Base-by-base conservation (phyloP, 495 filamentous ascomycete genomes). In the Hypoxylon trugodes region DNA sequence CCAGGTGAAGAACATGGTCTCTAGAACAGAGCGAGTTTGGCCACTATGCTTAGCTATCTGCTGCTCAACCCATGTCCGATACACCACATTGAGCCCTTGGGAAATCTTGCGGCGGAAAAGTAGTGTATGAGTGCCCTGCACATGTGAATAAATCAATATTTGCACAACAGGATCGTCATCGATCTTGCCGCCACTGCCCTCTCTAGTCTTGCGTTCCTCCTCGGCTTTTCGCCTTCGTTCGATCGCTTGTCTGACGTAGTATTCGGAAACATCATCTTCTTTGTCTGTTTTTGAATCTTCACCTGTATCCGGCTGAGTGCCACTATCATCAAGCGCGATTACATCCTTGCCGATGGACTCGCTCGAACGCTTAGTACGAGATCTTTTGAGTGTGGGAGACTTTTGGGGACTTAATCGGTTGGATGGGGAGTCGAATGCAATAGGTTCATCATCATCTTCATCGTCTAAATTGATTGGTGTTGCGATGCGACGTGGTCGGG, bases 1-100 rank as follows among this genome's bases (percentile, higher is more conserved):
- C 89, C 92, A 96, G 2, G 90, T 94, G 12, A 97, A 73, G 64
- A 92, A 90, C 6, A 97, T 76, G 5, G 76, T 69, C 18, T 73
- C 72, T 1, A 66, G 56, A 6, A 54, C 35, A 2, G 62, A 19
- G 6, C 69, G 66, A 33, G 66, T 61, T 42, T 92, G 79, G 2
- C 66, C 73, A 60, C 92, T 87, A 18, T 77, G 80, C 9, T 82
- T 73, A 61, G 83, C 90, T 19, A 70, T 54, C 30, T 72, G 69
- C 18, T 69, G 69, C 46, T 70, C 69, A 16, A 70, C 46, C 90
- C 91, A 96, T 19, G 82, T 82, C 32, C 82, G 40, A 19, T 86
- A 83, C 10, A 90, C 87, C 38, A 89, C 86, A 60, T 82, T 82
- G 6, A 95, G 70, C 0, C 81, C 73, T 61, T 91, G 88, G 3